Conservation (phyloP, 805 yeast species). For the Babjeviella inositovora region DNA sequence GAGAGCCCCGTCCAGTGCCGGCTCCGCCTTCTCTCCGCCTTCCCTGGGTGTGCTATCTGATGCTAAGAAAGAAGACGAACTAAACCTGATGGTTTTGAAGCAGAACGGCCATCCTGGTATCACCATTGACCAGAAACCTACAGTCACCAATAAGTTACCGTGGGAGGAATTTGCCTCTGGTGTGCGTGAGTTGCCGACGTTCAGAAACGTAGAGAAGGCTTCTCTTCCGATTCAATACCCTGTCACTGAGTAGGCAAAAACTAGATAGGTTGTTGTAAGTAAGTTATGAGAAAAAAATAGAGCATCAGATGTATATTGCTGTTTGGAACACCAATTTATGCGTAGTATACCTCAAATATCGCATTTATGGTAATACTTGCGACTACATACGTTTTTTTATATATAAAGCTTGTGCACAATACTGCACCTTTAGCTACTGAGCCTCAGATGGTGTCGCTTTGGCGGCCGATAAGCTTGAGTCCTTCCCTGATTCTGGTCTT, state of each 20-base stretch:
- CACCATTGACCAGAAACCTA: slow-evolving; percentile 20
- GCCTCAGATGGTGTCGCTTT: slow-evolving; percentile 47
- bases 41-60: no score
- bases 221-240: slow-evolving; percentile 24
- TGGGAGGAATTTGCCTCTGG: slow-evolving; percentile 6
- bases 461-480: slow-evolving; percentile 57
- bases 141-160: slow-evolving; percentile 18
- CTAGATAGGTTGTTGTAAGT: neutral
- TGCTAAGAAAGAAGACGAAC: slow-evolving; percentile 6
- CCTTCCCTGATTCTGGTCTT: slow-evolving; percentile 34
- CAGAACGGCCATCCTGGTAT: slow-evolving; percentile 20
- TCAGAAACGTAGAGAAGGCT: slow-evolving; percentile 53
- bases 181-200: slow-evolving; percentile 30
- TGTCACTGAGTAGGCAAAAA: no score
- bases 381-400: no score
- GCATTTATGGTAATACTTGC: no score
- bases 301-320: no score
- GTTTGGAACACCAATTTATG: no score
- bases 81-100: slow-evolving; percentile 9
- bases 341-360: no score
- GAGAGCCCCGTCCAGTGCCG: no score
- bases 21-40: no score
- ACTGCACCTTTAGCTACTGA: no score
- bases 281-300: no score
- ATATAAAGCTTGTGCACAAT: no score